phyloP scores from a whole-genome alignment of 257 asterid genomes.

The Rhazya stricta region DNA sequence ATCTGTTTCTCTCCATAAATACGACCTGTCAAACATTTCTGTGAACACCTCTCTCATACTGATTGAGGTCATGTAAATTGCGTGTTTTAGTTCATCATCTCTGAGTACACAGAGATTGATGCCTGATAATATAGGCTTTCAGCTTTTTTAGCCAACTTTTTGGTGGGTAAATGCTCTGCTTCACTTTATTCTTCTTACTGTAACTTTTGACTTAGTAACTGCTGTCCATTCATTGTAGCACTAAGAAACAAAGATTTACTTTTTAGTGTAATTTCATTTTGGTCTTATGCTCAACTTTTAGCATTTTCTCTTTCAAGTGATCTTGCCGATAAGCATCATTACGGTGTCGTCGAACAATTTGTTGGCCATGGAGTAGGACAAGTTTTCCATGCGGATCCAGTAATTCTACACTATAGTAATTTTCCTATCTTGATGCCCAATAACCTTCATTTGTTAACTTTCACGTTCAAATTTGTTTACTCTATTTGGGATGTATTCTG shows the following conservation, averaged over 20 bases:
- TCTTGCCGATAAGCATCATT: constrained; percentile 74
- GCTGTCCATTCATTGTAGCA: not conserved
- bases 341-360: constrained; percentile 86
- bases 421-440: constrained; percentile 16
- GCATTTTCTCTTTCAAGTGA: constrained; percentile 49
- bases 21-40: not conserved
- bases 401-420: constrained; percentile 80
- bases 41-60: not conserved
- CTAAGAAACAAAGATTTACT: not conserved
- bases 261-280: too few relatives aligned
- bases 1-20: constrained; percentile 1
- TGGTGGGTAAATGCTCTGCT: not conserved
- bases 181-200: not conserved
- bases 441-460: not conserved
- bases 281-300: constrained; percentile 8
- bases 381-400: constrained; percentile 86
- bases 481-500: not conserved
- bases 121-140: not conserved
- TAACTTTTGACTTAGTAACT: not conserved
- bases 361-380: constrained; percentile 99
- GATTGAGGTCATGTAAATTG: not conserved
- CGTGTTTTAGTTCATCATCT: not conserved
- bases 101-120: not conserved
- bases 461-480: not conserved
- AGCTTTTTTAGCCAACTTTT: not conserved